A percentile compares a stretch with the other conserved stretches of the same genome.
Conservation (phyloP, 192 early-diverging fungal genomes). For the Linnemannia schmuckeri region DNA sequence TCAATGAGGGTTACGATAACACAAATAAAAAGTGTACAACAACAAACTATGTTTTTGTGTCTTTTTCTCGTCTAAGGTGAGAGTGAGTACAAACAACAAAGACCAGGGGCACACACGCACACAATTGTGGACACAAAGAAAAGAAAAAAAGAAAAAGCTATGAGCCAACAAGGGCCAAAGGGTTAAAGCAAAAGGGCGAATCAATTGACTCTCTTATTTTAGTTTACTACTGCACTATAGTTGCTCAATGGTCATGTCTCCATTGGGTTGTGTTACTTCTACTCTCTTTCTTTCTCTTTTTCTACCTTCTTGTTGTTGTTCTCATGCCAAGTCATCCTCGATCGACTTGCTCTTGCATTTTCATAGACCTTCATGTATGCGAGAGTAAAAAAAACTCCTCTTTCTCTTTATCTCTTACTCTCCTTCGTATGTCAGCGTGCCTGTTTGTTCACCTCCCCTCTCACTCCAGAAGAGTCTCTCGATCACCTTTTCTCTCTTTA, state of each 20-base stretch:
- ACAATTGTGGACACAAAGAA: constrained; percentile 8
- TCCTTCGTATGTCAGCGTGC: not conserved
- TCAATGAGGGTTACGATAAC: not conserved
- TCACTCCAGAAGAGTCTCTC: not conserved
- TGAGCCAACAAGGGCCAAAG: constrained; percentile 6
- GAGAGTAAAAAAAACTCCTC: not conserved
- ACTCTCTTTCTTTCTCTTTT: not conserved
- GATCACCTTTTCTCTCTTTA: not conserved
- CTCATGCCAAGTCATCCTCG: not conserved
- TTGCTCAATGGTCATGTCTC: no score
- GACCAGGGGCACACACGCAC: not conserved
- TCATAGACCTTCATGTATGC: not conserved
- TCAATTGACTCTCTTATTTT: not conserved
- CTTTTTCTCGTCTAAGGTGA: not conserved
- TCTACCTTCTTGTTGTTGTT: not conserved
- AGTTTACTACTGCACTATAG: no score
- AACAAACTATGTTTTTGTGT: not conserved
- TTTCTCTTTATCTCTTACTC: not conserved
- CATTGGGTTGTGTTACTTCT: not conserved
- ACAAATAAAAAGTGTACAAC: not conserved
- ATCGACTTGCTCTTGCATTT: constrained; percentile 4
- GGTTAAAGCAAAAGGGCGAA: not conserved
- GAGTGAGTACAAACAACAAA: constrained; percentile 1
- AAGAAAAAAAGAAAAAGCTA: not conserved
- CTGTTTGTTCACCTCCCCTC: not conserved